Evolutionary conservation across 768 basidiomycete genomes (phyloP).

Genomic region (Mycena alexandri): DNA sequence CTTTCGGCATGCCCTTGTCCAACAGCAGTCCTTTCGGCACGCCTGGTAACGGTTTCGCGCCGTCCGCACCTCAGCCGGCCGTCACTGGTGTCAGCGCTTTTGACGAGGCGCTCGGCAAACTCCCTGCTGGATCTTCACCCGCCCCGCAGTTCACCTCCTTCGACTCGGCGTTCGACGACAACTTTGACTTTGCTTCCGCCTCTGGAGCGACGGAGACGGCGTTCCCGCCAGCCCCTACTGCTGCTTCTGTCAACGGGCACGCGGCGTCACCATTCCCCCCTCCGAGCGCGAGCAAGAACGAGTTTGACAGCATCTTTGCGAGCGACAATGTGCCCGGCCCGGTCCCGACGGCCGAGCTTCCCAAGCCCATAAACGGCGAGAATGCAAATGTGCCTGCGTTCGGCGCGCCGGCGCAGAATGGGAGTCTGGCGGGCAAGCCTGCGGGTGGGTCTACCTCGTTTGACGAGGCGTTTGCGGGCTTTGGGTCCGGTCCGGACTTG

Average conservation of each 20-base stretch:
- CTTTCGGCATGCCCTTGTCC: conserved; percentile 38
- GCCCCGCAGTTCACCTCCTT: conserved; percentile 65
- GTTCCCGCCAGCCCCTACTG: conserved; percentile 45
- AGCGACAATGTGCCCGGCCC: conserved; percentile 2
- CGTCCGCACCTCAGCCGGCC: conserved; percentile 33
- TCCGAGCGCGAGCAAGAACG: conserved; percentile 30
- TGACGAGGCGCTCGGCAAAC: conserved; percentile 79
- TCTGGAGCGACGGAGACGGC: conserved; percentile 51
- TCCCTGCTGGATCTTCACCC: conserved; percentile 54
- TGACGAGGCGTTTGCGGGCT: conserved; percentile 70
- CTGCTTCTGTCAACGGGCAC: conserved; percentile 46
- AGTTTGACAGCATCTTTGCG: conserved; percentile 37
- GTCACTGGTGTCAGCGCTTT: conserved; percentile 73
- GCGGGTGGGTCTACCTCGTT: conserved; percentile 48
- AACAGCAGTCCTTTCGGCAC: conserved; percentile 40
- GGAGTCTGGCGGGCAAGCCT: conserved; percentile 16
- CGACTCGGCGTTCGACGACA: conserved; percentile 72
- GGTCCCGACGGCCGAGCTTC: not conserved
- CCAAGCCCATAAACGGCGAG: conserved; percentile 18
- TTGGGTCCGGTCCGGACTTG: conserved; percentile 52
- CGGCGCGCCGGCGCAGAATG: conserved; percentile 26
- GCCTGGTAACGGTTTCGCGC: conserved; percentile 25
- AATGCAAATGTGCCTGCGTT: conserved; percentile 30
- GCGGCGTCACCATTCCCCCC: conserved; percentile 25
- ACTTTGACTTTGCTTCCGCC: conserved; percentile 72